Base-by-base conservation (phyloP, 2,329 filamentous ascomycete species). In the Penicillium sp. region DNA sequence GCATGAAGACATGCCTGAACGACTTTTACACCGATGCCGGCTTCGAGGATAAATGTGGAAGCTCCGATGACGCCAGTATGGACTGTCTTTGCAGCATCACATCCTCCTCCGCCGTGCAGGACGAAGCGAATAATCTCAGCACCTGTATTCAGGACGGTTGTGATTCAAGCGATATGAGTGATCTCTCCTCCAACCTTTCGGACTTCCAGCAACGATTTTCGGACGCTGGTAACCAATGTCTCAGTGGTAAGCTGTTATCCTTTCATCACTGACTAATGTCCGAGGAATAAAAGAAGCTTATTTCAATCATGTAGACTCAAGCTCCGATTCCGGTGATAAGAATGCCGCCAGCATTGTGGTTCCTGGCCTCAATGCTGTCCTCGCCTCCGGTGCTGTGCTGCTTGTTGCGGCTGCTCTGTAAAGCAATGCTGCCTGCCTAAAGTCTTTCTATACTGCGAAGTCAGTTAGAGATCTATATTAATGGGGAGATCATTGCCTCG, bases 41-140 rank as follows among this genome's bases (percentile, higher is more conserved):
- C 32, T 17, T 56, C 10, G 23, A 56, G 23, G 29, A 32, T 24
- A 33, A 49, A 27, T 56, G 53, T 17, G 53, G 53, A 33, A 47
- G 41, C 27, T 2, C 49, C 4, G 46, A 50, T 12, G 12, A 24
- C 10, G 50, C 50, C 30, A 33, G n/a, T 7, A 2, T 44, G 15
- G 26, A 44, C 24, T 56, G 53, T 36, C 21, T 56, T 24, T 56
- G 53, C 24, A 20, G 40, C 23, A 29, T 42, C 17, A 34, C 20
- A 5, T 41, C 52, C 1, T 7, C 32, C n/a, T 27, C 27, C 4
- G 20, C 43, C 10, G 13, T 39, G 34, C 7, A 24, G 20, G 33
- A 15, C 8, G 7, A 8, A 10, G 24, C 23, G 4, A 8, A 26
- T 4, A 12, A 42, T 3, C 39, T 42, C n/a, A 42, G 15, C 39